Evolutionary conservation across 78 protist genomes (phyloP).

Genomic region (Isochrysis galbana): DNA sequence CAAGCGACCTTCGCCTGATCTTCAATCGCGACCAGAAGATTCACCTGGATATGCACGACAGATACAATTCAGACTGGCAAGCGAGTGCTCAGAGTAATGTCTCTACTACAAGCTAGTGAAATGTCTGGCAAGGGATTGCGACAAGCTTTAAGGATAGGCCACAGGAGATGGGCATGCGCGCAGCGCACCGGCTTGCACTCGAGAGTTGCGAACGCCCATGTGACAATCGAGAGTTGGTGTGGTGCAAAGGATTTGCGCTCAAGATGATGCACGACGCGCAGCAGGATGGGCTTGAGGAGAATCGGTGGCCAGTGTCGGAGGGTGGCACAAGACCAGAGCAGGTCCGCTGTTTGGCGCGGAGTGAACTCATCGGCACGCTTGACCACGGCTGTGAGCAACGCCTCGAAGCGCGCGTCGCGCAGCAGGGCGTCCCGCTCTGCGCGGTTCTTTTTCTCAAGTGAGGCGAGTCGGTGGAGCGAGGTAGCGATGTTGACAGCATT

Average conservation of each 20-base stretch:
- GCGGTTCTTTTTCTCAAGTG: neutral
- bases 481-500: neutral
- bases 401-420: constrained; percentile 8
- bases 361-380: neutral
- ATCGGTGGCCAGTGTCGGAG: neutral
- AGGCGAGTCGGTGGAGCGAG: neutral
- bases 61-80: neutral
- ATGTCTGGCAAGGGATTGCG: too few species aligned
- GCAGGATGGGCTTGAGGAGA: neutral
- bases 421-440: neutral
- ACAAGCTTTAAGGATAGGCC: too few species aligned
- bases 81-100: neutral
- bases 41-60: too few species aligned
- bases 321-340: neutral
- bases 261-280: neutral
- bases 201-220: neutral
- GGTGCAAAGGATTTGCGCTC: neutral
- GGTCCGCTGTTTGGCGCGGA: neutral
- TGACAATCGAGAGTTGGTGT: neutral
- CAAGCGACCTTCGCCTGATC: too few species aligned
- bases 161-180: too few species aligned
- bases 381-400: neutral
- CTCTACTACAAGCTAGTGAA: too few species aligned
- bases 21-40: too few species aligned
- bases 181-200: neutral